Evolutionary conservation across 73 alveolate genomes (phyloP), one percentile per base, ranked within the genome.

Genomic region (Blepharisma japonicum): DNA sequence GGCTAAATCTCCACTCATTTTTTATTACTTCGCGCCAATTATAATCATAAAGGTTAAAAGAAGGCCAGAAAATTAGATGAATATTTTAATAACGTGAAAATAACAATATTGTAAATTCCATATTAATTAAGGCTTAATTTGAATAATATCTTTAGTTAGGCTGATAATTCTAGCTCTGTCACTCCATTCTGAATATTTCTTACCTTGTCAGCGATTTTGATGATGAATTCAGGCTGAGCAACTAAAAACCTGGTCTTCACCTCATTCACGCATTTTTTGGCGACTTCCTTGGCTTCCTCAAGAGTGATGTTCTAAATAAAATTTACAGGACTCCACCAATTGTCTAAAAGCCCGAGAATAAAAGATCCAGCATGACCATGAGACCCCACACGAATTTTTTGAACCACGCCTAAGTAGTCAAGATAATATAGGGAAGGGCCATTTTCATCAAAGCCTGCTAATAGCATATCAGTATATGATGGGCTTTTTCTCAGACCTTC

Each of bases 281-380:
- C 70, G 49, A 85, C 48, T 68, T 87, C 92, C n/a, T 83, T 84
- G 18, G 98, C 99, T 51, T 95, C 97, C 68, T 92, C 94, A 20
- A 81, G 79, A 50, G 95, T 93, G 86, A 95, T 84, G 81, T 89
- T 91, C 90, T 90, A 56, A 20, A 18, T 76, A 82, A 25, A 18
- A 39, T 8, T 45, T 81, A 85, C 92, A 54, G 86, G 86, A 53
- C 82, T 87, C 86, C 85, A 95, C 81, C 77, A 61, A 72, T 95
- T 91, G 83, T 95, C 99, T 68, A 95, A 87, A 48, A 94, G 88
- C 32, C 98, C 95, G 76, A 82, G 80, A 23, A 89, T 77, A 88
- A 95, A 95, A 81, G 89, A 92, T 68, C 90, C 97, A 56, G 98
- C 99, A 84, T 95, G 94, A 7, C 99, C 99, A 55, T 95, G 96